Conservation (phyloP, 257 asterid species). For the Misopates orontium region DNA sequence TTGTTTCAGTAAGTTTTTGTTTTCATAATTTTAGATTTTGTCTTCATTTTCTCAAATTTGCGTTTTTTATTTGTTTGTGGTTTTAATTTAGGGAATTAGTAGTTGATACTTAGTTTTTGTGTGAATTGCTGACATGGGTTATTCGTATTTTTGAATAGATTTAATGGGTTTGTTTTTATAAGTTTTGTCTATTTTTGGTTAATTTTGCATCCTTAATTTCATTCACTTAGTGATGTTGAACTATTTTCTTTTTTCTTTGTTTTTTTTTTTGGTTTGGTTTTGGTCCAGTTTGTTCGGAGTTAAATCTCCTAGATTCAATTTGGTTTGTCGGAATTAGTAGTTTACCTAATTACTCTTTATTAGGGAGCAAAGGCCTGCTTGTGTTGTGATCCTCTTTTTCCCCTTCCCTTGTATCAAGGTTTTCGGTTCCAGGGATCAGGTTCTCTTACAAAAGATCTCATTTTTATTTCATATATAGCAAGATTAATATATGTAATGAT, state of each 20-base stretch:
- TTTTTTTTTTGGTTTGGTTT: background rate
- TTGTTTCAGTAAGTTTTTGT: constrained; percentile 36
- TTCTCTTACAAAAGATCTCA: constrained; percentile 19
- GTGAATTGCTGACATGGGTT: background rate
- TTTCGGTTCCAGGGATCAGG: constrained; percentile 37
- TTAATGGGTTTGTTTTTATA: background rate
- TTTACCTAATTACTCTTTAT: constrained; percentile 19
- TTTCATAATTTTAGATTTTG: too few species aligned
- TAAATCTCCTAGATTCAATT: constrained; percentile 17
- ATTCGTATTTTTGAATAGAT: background rate
- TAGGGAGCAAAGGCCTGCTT: constrained; percentile 17
- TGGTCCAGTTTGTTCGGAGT: constrained; percentile 22
- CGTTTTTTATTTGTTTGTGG: too few species aligned
- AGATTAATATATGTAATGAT: constrained; percentile 25
- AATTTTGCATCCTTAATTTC: background rate
- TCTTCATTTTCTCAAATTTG: too few species aligned
- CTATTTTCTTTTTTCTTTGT: background rate
- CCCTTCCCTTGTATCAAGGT: constrained; percentile 32
- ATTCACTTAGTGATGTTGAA: constrained; percentile 5
- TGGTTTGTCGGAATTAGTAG: constrained; percentile 21
- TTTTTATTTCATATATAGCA: too few species aligned
- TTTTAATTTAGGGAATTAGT: too few species aligned
- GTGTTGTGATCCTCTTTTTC: constrained; percentile 30
- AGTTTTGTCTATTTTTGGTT: background rate
- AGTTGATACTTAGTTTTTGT: too few species aligned